Base-by-base conservation (phyloP, 306 rosid species). In the Vicia villosa region DNA sequence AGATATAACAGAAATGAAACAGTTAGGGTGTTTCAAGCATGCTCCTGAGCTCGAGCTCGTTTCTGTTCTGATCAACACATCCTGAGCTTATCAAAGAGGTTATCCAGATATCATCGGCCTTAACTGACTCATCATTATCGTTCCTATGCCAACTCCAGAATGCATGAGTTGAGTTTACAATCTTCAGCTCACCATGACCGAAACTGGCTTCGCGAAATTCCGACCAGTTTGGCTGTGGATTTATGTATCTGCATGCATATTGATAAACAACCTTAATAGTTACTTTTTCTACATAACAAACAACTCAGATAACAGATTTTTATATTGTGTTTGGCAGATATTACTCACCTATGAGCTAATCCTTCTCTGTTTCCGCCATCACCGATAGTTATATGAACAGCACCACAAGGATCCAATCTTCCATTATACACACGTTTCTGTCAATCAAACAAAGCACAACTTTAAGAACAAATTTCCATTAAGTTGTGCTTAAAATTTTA, bases 121-220 rank as follows among this genome's bases (percentile, higher is more conserved):
- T 84, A 15, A 94, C 89, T n/a, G 96, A 82, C 81, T 91, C 89
- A 0, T 91, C 97, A 5, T 94, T 84, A 16, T 91, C 99, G 59
- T 94, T 94, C 86, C 99, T 86, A 79, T 94, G 96, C 99, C 99
- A 94, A 82, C 89, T 88, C 99, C 99, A 94, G 74, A 84, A 82
- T 42, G 96, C 89, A 81, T 87, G 97, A 68, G 91, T 84, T 9
- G 97, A 81, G 75, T 89, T 93, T 57, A 83, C 84, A 51, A 90
- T 57, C 72, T 70, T 85, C 15, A 93, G 96, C 78, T 93, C 96
- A 5, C 97, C 97, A 1, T 93, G 98, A 51, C 98, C 98, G 20
- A 93, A 93, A 79, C 98, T 93, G 61, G 96, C 97, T 83, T 93
- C 97, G 0, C 90, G 89, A 76, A 93, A 93, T 34, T 72, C 85